Conservation (phyloP, 352 stramenopile genomes). For the Phytophthora pini region DNA sequence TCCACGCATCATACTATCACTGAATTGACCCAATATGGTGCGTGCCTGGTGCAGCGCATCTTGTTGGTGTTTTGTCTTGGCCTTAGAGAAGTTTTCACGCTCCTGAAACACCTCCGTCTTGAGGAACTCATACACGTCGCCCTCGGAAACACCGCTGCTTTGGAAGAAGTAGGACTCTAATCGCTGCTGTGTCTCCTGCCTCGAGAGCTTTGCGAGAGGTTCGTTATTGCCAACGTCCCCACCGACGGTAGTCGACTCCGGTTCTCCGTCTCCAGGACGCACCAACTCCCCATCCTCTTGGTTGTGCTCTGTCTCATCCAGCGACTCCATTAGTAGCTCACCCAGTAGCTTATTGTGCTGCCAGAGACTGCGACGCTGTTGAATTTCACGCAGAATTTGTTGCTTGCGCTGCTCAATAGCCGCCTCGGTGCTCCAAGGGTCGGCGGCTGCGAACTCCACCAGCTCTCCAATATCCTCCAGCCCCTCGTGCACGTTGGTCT, state of each 20-base stretch:
- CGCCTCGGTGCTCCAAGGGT: constrained; percentile 38
- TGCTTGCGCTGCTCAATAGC: constrained; percentile 34
- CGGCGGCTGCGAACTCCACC: constrained; percentile 40
- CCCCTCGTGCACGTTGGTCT: constrained; percentile 44
- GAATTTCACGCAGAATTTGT: constrained; percentile 43
- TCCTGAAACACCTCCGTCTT: constrained; percentile 45
- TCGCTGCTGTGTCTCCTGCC: constrained; percentile 45
- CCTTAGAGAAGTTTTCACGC: constrained; percentile 24
- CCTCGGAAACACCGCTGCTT: constrained; percentile 34
- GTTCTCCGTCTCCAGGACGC: constrained; percentile 9
- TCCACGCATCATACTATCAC: constrained; percentile 29
- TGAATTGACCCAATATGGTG: constrained; percentile 25
- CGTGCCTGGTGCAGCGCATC: constrained; percentile 24
- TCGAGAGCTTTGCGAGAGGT: constrained; percentile 39
- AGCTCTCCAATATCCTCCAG: constrained; percentile 44
- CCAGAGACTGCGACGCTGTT: constrained; percentile 52
- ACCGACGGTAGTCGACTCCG: constrained; percentile 13
- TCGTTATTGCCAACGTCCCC: constrained; percentile 10
- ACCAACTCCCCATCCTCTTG: constrained; percentile 25
- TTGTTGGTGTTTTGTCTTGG: constrained; percentile 36
- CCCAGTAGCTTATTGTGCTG: constrained; percentile 65
- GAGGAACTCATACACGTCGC: constrained; percentile 44
- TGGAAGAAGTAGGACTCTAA: constrained; percentile 56
- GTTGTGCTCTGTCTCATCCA: constrained; percentile 41
- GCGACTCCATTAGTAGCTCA: constrained; percentile 43